Base-by-base conservation (phyloP, 345 rosid species). In the Rhodamnia argentea region DNA sequence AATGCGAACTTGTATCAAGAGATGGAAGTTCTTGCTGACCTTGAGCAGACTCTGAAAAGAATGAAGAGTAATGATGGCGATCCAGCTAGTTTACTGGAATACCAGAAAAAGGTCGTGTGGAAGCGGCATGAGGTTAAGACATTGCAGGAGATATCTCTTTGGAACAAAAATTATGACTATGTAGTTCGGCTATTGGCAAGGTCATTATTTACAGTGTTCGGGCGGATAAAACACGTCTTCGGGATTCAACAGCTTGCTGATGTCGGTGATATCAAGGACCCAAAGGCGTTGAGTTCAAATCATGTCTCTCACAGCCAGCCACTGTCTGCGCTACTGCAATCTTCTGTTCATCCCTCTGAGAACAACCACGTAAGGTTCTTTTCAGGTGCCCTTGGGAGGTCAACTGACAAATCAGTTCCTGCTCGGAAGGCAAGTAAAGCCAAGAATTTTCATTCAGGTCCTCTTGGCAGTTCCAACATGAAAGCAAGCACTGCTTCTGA, bases 151-250 rank as follows among this genome's bases (percentile, higher is more conserved):
- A 90, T 87, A 18, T 97, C 99, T 42, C 95, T 97, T 81, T 97
- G 99, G 99, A 95, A 91, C 88, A 95, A 89, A 89, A 96, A 92
- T 86, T 93, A 93, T 88, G 98, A 97, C 89, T 94, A 97, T 84
- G 89, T 93, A 20, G 91, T 96, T 84, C 87, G 86, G 53, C 94
- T 97, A 86, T 86, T 94, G 91, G 96, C 91, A n/a, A 92, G 96
- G 88, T 95, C 99, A 54, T 42, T 95, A 52, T 96, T 95, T 93
- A 96, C 99, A 7, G 89, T 95, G 88, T 92, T 93, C 83, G 85
- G 86, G 55, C 93, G 94, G 93, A 93, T 96, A 84, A 91, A 90
- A 75, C 86, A 89, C 86, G 94, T 95, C 57, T 97, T 96, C 57
- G 99, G 99, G 59, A 86, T 91, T 87, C 90, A 92, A 84, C 89